Evolutionary conservation across 805 yeast species (phyloP).

Genomic region (Candida qinlingensis): DNA sequence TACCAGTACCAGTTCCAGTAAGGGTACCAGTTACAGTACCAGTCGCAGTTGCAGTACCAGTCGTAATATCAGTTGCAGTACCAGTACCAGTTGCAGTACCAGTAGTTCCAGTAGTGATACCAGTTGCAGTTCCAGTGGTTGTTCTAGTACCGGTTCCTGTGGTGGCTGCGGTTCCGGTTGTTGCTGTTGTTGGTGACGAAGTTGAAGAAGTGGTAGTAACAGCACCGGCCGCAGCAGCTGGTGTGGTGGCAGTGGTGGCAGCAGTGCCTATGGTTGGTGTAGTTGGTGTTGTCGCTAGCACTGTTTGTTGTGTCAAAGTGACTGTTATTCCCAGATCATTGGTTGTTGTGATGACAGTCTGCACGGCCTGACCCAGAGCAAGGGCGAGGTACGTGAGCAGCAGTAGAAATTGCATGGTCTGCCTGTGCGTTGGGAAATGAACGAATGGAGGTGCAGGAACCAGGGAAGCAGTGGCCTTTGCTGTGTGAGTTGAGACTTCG

Average conservation of each 20-base stretch:
- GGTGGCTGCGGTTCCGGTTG: constrained; percentile 9
- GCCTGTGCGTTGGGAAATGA: too few relatives aligned
- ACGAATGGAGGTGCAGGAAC: too few relatives aligned
- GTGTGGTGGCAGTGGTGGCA: not conserved
- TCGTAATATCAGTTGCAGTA: too few relatives aligned
- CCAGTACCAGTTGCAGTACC: constrained; percentile 16
- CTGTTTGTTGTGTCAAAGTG: constrained; percentile 17
- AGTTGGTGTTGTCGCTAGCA: constrained; percentile 1
- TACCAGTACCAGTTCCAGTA: constrained; percentile 7
- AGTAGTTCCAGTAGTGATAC: not conserved
- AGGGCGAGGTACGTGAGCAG: constrained; percentile 8
- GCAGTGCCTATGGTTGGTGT: constrained; percentile 7
- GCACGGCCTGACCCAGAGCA: constrained; percentile 5
- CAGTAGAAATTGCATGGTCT: not conserved
- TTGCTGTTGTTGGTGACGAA: not conserved
- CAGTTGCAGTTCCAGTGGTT: not conserved
- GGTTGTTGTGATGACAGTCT: constrained; percentile 20
- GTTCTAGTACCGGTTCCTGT: constrained; percentile 1
- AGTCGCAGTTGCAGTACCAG: constrained; percentile 2
- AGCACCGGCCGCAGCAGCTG: not conserved
- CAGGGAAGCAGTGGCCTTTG: too few relatives aligned
- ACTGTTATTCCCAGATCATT: constrained; percentile 21
- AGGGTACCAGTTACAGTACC: constrained; percentile 7
- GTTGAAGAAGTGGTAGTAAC: not conserved
- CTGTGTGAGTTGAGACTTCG: too few relatives aligned